These are phyloP conservation scores for Pelagophyceae sp. DNA, from an alignment of 352 stramenopile genomes.

Conservation along the genomic window DNA sequence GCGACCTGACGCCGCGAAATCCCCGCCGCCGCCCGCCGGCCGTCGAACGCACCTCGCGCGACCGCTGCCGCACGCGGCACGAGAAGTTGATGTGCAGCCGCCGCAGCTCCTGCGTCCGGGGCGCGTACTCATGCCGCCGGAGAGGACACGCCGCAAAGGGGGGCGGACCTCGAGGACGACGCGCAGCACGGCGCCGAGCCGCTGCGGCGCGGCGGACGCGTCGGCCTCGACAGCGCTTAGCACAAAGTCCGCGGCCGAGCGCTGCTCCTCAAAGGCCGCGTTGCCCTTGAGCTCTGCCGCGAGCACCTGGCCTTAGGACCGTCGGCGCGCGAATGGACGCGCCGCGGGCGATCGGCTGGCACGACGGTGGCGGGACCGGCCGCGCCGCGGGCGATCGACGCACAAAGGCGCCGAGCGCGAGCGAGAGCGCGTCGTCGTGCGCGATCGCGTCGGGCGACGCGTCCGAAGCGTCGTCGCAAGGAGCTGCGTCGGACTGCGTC, in stretches of 20 bases:
- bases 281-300: not conserved
- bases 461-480: not conserved
- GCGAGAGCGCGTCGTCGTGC: not conserved
- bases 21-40: too few species aligned
- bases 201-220: not conserved
- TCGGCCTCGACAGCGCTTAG: not conserved
- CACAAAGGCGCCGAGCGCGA: too few species aligned
- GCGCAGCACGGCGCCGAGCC: not conserved
- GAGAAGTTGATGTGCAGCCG: constrained; percentile 15
- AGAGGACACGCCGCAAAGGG: not conserved
- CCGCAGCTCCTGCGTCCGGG: not conserved
- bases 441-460: not conserved
- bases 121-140: too few species aligned
- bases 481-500: too few species aligned
- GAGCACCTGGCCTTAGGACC: too few species aligned
- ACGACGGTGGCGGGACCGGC: not conserved
- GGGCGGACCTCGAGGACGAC: not conserved
- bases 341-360: not conserved
- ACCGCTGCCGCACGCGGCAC: constrained; percentile 14
- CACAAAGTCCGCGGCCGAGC: not conserved
- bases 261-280: constrained; percentile 1
- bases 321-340: too few species aligned
- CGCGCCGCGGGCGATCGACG: not conserved
- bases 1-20: too few species aligned
- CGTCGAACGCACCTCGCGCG: too few species aligned